A percentile compares a stretch with the other conserved stretches of the same genome.
Evolutionary conservation across 805 yeast genomes (phyloP).

Genomic region (Pichia paraexigua): DNA sequence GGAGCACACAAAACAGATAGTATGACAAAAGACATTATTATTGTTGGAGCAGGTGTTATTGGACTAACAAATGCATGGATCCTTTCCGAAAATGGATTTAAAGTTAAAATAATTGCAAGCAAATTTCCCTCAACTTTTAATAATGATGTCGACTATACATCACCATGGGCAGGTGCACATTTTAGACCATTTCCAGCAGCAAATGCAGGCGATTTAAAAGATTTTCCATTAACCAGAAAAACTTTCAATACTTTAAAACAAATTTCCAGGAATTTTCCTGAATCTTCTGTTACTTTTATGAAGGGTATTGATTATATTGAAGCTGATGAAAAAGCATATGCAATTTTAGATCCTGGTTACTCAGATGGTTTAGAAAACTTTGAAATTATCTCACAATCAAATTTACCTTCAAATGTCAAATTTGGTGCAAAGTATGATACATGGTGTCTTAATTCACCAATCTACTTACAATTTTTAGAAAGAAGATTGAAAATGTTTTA

Average conservation of each 20-base stretch:
- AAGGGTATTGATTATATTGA: constrained; percentile 55
- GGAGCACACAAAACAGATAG: background rate
- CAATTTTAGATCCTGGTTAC: constrained; percentile 33
- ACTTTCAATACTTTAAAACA: constrained; percentile 40
- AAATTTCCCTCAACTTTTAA: constrained; percentile 47
- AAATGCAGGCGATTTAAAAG: constrained; percentile 32
- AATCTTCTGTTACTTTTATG: constrained; percentile 44
- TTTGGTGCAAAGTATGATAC: constrained; percentile 50
- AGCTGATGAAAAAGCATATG: constrained; percentile 26
- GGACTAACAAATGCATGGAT: constrained; percentile 43
- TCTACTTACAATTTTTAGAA: constrained; percentile 28
- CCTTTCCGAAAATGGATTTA: constrained; percentile 27
- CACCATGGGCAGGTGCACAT: constrained; percentile 79
- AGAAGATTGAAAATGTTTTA: constrained; percentile 15
- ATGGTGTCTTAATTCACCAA: constrained; percentile 56
- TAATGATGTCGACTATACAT: constrained; percentile 31
- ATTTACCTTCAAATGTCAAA: constrained; percentile 33
- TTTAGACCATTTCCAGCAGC: constrained; percentile 59
- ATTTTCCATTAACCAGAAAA: constrained; percentile 38
- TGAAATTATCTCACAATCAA: constrained; percentile 18
- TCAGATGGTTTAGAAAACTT: constrained; percentile 33
- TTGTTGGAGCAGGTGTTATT: constrained; percentile 28
- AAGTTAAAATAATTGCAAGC: constrained; percentile 33
- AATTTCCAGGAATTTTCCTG: constrained; percentile 37
- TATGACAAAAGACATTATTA: constrained; percentile 3